These are phyloP conservation scores for Metschnikowia hibisci DNA, from an alignment of 805 yeast genomes.

Conservation along the genomic window DNA sequence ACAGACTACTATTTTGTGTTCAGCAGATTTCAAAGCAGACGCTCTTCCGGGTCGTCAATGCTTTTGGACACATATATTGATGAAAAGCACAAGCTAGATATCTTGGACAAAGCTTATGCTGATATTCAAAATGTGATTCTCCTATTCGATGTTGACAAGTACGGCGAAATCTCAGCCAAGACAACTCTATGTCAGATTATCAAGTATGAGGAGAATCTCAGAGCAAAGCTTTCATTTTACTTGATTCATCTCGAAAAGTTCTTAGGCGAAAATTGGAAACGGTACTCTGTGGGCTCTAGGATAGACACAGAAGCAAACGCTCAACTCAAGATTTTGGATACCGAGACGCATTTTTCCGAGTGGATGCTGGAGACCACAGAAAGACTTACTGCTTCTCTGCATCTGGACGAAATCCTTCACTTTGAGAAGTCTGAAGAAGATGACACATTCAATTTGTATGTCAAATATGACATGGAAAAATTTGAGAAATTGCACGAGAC, in stretches of 20 bases:
- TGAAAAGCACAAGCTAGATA: conserved; percentile 33
- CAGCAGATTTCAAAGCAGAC: conserved; percentile 19
- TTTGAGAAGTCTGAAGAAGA: neutral
- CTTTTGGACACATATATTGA: conserved; percentile 23
- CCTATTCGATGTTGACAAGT: conserved; percentile 1
- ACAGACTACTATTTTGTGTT: conserved; percentile 27
- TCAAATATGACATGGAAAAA: conserved; percentile 5
- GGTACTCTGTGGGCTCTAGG: conserved; percentile 50
- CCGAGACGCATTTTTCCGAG: conserved; percentile 34
- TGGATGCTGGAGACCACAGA: conserved; percentile 43
- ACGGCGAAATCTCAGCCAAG: neutral
- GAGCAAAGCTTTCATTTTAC: conserved; percentile 24
- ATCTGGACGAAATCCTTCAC: conserved; percentile 1
- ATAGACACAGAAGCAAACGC: conserved; percentile 48
- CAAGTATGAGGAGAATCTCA: conserved; percentile 5
- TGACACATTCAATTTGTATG: neutral
- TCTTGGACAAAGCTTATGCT: conserved; percentile 26
- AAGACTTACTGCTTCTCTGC: neutral
- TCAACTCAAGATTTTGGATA: conserved; percentile 45
- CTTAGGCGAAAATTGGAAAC: conserved; percentile 36
- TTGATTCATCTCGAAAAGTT: conserved; percentile 19
- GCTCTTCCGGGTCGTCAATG: conserved; percentile 7
- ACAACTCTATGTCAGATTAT: neutral
- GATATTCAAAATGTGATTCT: conserved; percentile 21
- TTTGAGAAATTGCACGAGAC: conserved; percentile 7